Evolutionary conservation across 2,329 filamentous ascomycete genomes (phyloP).

Genomic region (Ophiostoma australiae): DNA sequence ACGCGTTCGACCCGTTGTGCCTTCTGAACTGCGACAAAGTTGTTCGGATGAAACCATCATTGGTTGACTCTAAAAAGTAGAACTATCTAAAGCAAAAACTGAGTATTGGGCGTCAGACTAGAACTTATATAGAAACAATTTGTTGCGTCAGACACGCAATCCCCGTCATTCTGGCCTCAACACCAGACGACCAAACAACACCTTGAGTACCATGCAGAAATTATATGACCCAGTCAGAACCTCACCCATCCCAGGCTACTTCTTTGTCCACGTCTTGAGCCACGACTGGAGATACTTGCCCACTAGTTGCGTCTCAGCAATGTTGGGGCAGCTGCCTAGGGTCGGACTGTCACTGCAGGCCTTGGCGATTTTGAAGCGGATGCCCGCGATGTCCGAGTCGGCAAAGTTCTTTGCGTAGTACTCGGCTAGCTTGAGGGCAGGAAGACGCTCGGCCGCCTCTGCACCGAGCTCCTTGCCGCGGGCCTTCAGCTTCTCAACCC

Average conservation of each 20-base stretch:
- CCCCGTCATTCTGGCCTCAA: background rate
- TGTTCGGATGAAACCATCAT: conserved; percentile 49
- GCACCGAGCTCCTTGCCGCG: conserved; percentile 20
- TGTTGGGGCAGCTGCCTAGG: conserved; percentile 21
- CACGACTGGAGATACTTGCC: conserved; percentile 25
- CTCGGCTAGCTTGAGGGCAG: conserved; percentile 26
- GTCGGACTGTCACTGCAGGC: conserved; percentile 23
- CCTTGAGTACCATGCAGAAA: background rate
- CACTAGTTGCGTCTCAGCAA: conserved; percentile 20
- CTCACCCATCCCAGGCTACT: background rate
- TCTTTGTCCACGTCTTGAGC: conserved; percentile 24
- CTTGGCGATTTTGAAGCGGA: conserved; percentile 23
- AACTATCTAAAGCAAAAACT: background rate
- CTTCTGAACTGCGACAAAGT: conserved; percentile 67
- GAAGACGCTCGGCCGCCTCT: conserved; percentile 21
- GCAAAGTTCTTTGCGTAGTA: conserved; percentile 22
- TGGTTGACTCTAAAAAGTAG: background rate
- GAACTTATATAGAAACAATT: background rate
- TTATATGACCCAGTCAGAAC: background rate
- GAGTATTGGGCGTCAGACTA: background rate
- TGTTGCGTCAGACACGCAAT: background rate
- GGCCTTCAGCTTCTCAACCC: conserved; percentile 22
- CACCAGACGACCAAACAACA: background rate
- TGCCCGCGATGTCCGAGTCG: conserved; percentile 8
- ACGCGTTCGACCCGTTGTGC: conserved; percentile 70